Percentiles rank a stretch among this genome's conserved stretches.
Conservation (phyloP, 331 rosid species). For the Pyrus hybrid region DNA sequence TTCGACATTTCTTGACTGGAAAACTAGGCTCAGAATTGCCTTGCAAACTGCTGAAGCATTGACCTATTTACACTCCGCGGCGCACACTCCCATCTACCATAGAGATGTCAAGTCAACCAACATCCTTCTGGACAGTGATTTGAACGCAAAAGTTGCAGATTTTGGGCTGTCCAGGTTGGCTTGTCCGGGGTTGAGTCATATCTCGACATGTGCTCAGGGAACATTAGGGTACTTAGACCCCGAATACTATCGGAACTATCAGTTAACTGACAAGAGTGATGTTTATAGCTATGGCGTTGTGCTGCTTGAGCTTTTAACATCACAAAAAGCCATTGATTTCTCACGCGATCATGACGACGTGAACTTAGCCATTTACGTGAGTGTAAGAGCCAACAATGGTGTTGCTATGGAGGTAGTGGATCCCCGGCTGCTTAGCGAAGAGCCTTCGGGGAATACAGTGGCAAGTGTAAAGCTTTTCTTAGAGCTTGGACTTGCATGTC, state of each 20-base stretch:
- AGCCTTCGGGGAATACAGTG: conserved; percentile 18
- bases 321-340: conserved; percentile 80
- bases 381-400: conserved; percentile 40
- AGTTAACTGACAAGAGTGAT: conserved; percentile 88
- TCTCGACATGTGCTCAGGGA: conserved; percentile 97
- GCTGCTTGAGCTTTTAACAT: conserved; percentile 75
- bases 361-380: conserved; percentile 61
- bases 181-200: conserved; percentile 77
- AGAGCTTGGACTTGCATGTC: conserved; percentile 74
- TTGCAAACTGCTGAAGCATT: conserved; percentile 84
- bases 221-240: conserved; percentile 93
- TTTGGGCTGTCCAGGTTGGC: conserved; percentile 95
- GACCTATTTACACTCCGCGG: conserved; percentile 77
- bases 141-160: conserved; percentile 76
- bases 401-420: conserved; percentile 49
- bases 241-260: conserved; percentile 79
- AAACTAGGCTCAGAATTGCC: conserved; percentile 74
- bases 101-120: conserved; percentile 94
- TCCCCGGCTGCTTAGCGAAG: conserved; percentile 35
- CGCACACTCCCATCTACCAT: conserved; percentile 84
- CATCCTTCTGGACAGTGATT: conserved; percentile 59
- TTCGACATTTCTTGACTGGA: conserved; percentile 67
- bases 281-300: conserved; percentile 91
- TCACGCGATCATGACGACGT: conserved; percentile 63
- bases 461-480: conserved; percentile 49